Conservation (phyloP, 306 rosid species). For the Rosa persica region DNA sequence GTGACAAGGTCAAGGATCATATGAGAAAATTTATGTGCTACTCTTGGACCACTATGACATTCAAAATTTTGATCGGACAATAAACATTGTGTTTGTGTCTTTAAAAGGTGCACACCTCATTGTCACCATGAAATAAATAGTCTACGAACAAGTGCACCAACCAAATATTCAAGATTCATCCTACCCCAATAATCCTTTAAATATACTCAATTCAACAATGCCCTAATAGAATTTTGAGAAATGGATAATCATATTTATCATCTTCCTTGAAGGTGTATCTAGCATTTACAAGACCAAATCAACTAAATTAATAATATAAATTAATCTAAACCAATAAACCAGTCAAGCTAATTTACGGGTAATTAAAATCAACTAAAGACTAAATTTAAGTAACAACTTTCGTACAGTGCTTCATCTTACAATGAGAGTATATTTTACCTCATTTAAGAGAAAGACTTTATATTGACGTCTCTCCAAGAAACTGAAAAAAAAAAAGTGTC, state of each 20-base stretch:
- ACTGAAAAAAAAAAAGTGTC: too few relatives aligned
- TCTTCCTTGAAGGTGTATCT: not conserved
- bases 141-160: conserved; percentile 11
- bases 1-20: conserved; percentile 6
- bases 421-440: too few relatives aligned
- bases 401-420: too few relatives aligned
- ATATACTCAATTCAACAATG: not conserved
- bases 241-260: not conserved
- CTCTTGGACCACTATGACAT: not conserved
- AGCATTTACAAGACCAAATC: not conserved
- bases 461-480: too few relatives aligned
- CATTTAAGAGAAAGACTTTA: too few relatives aligned
- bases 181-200: not conserved
- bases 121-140: conserved; percentile 6
- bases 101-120: conserved; percentile 2
- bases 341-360: too few relatives aligned
- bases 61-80: not conserved
- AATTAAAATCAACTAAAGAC: too few relatives aligned
- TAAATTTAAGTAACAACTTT: too few relatives aligned
- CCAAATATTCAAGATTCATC: conserved; percentile 1
- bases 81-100: not conserved
- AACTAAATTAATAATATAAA: not conserved
- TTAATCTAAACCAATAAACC: too few relatives aligned
- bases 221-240: not conserved
- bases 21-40: not conserved